Conservation (phyloP, 257 asterid species). For the Thymus mandschuricus region DNA sequence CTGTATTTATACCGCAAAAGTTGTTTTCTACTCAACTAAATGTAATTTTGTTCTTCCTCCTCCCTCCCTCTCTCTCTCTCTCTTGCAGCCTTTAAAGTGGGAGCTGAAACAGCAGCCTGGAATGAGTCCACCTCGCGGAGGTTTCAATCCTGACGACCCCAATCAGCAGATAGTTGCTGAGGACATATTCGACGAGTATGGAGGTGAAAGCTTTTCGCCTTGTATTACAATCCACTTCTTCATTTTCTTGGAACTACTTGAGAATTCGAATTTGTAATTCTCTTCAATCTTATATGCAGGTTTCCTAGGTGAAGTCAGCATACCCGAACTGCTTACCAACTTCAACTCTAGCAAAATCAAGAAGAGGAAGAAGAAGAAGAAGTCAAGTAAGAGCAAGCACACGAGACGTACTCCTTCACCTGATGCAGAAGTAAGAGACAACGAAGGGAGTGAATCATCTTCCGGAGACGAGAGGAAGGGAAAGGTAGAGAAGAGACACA, state of each 20-base stretch:
- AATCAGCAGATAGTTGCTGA: conserved; percentile 99
- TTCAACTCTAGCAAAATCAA: conserved; percentile 56
- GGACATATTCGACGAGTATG: conserved; percentile 96
- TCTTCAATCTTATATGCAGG: conserved; percentile 48
- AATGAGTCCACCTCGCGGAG: conserved; percentile 96
- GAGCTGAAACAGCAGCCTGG: conserved; percentile 95
- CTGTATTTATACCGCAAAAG: background rate
- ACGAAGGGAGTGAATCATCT: conserved; percentile 44
- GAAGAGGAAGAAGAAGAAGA: conserved; percentile 50
- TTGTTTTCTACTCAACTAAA: background rate
- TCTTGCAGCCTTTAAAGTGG: conserved; percentile 77
- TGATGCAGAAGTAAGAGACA: conserved; percentile 32
- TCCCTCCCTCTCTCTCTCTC: background rate
- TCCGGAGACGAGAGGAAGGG: conserved; percentile 44
- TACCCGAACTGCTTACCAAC: conserved; percentile 73
- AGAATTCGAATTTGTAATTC: background rate
- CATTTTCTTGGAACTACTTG: background rate
- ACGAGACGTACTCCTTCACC: conserved; percentile 48
- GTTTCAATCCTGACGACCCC: conserved; percentile 78
- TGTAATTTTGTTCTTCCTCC: background rate
- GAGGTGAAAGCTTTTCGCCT: conserved; percentile 56
- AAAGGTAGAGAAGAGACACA: conserved; percentile 46
- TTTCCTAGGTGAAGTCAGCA: conserved; percentile 65
- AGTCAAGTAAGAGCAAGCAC: conserved; percentile 55
- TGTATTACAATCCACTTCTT: background rate